Percentiles rank a stretch among this genome's conserved stretches.
These are phyloP conservation scores for Amphicarpaea edgeworthii DNA, from an alignment of 306 rosid species.

Conservation along the genomic window DNA sequence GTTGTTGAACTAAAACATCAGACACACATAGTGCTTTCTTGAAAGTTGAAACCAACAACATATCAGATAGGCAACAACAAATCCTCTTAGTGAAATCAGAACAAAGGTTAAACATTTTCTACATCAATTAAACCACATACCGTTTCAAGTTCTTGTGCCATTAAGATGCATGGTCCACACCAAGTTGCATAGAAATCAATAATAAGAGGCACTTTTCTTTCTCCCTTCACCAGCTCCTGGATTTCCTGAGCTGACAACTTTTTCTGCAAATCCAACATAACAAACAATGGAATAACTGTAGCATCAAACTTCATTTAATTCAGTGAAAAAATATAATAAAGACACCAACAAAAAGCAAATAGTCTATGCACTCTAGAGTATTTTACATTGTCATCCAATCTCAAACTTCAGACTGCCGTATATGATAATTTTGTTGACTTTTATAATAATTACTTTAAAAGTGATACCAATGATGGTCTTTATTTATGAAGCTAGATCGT, in stretches of 20 bases:
- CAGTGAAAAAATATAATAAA: neutral
- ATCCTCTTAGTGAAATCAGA: constrained; percentile 10
- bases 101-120: constrained; percentile 6
- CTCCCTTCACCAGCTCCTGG: constrained; percentile 91
- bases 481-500: no score
- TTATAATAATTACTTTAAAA: neutral
- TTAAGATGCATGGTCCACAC: constrained; percentile 96
- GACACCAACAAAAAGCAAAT: no score
- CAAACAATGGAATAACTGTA: constrained; percentile 13
- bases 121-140: constrained; percentile 54
- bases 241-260: constrained; percentile 81
- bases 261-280: constrained; percentile 65
- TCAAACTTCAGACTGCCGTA: neutral
- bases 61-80: constrained; percentile 9
- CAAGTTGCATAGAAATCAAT: constrained; percentile 94
- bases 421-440: neutral
- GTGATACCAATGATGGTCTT: neutral
- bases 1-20: no score
- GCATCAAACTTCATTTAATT: neutral
- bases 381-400: neutral
- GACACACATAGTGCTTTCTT: no score
- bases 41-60: constrained; percentile 31
- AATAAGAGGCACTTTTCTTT: constrained; percentile 81
- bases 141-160: constrained; percentile 99
- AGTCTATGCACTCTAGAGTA: neutral